phyloP scores from a whole-genome alignment of 257 asterid genomes.

The Gentiana dahurica region DNA sequence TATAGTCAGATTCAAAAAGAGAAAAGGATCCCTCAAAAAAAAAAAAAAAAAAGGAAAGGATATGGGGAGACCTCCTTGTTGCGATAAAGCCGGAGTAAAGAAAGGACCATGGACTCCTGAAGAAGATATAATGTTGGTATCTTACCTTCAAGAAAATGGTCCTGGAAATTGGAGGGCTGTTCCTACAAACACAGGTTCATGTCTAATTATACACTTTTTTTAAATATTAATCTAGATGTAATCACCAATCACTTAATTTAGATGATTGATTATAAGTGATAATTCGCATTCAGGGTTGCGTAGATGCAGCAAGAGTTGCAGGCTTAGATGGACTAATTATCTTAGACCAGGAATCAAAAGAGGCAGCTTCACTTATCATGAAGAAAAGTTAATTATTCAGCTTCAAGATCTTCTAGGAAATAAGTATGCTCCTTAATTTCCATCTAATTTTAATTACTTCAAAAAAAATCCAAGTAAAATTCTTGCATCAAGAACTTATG shows the following conservation, averaged over 20 bases:
- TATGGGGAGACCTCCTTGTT: conserved; percentile 98
- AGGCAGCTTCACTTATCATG: conserved; percentile 73
- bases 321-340: conserved; percentile 92
- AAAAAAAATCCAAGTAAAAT: no score
- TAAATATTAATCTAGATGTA: no score
- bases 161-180: conserved; percentile 94
- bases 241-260: no score
- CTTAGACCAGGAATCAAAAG: conserved; percentile 91
- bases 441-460: no score
- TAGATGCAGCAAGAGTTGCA: conserved; percentile 95
- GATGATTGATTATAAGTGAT: not conserved
- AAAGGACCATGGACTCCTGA: conserved; percentile 99
- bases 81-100: conserved; percentile 78
- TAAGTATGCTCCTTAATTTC: conserved; percentile 33
- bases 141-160: conserved; percentile 80
- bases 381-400: conserved; percentile 83
- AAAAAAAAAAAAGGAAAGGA: not conserved
- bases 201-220: not conserved
- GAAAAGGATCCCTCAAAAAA: not conserved
- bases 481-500: not conserved
- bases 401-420: conserved; percentile 95
- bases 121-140: conserved; percentile 75
- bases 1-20: not conserved
- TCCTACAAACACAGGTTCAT: conserved; percentile 59
- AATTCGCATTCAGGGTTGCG: conserved; percentile 40